phyloP scores from a whole-genome alignment of 257 asterid genomes.

The Forsythia viridissima region DNA sequence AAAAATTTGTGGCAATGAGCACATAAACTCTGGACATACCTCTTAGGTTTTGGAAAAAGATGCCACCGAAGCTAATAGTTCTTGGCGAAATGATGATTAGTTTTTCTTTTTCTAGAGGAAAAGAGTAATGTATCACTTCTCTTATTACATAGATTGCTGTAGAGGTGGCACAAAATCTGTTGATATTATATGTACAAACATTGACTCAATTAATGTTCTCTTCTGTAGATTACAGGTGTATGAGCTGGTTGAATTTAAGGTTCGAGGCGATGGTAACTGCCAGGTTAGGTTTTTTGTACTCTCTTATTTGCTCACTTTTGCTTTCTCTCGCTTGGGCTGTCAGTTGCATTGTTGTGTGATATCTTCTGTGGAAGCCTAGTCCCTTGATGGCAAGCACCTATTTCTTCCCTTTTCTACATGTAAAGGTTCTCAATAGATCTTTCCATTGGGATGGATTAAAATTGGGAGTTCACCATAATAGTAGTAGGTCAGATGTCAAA shows the following conservation, averaged over 20 bases:
- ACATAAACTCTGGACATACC: background rate
- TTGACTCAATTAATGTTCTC: conserved; percentile 26
- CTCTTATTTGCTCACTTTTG: background rate
- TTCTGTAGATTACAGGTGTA: conserved; percentile 73
- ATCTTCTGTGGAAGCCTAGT: background rate
- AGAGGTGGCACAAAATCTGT: background rate
- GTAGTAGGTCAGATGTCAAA: background rate
- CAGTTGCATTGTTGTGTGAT: background rate
- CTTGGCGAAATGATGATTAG: conserved; percentile 6
- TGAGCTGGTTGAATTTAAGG: conserved; percentile 82
- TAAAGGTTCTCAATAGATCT: background rate
- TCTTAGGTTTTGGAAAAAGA: conserved; percentile 15
- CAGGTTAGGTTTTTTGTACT: conserved; percentile 56
- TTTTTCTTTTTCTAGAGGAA: background rate
- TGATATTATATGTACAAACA: conserved; percentile 5
- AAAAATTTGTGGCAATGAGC: background rate
- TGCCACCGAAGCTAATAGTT: background rate
- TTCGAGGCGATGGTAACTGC: conserved; percentile 96
- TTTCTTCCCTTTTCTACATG: background rate
- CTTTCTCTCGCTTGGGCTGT: background rate
- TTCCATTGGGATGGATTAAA: background rate
- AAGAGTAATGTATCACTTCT: conserved; percentile 1
- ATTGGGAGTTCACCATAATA: background rate
- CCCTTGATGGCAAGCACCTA: background rate
- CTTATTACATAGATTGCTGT: conserved; percentile 7